Evolutionary conservation across 148 eudicot genomes (phyloP).

Genomic region (Cornus kousa): DNA sequence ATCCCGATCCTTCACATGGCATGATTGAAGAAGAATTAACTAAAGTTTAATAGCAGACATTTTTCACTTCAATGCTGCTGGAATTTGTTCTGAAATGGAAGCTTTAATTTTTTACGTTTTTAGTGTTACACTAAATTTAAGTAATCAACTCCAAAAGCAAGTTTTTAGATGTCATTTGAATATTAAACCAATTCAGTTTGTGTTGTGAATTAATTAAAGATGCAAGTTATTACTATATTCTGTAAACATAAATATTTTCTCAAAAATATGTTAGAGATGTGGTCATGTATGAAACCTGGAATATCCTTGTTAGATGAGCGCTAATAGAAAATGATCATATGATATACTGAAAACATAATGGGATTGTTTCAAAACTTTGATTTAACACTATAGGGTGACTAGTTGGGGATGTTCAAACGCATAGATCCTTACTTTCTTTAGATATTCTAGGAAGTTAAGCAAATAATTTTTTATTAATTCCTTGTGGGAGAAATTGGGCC

Average conservation of each 20-base stretch:
- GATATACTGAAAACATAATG: not conserved
- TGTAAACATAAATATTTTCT: not conserved
- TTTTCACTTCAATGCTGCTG: not conserved
- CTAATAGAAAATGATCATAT: not conserved
- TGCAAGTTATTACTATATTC: not conserved
- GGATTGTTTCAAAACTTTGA: not conserved
- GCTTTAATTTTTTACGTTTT: not conserved
- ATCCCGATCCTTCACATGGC: no score
- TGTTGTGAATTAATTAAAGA: not conserved
- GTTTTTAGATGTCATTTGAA: not conserved
- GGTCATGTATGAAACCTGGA: not conserved
- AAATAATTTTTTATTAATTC: not conserved
- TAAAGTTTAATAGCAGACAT: no score
- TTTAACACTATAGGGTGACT: not conserved
- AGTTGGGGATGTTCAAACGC: not conserved
- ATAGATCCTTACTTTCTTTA: not conserved
- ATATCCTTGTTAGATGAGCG: not conserved
- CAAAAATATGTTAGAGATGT: not conserved
- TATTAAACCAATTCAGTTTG: not conserved
- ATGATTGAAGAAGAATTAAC: no score
- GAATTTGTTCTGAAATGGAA: not conserved
- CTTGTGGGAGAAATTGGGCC: not conserved
- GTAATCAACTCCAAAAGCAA: not conserved
- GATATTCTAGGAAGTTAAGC: not conserved
- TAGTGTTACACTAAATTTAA: not conserved